phyloP scores from a whole-genome alignment of 768 basidiomycete species.

The Rhizopogon roseolus region DNA sequence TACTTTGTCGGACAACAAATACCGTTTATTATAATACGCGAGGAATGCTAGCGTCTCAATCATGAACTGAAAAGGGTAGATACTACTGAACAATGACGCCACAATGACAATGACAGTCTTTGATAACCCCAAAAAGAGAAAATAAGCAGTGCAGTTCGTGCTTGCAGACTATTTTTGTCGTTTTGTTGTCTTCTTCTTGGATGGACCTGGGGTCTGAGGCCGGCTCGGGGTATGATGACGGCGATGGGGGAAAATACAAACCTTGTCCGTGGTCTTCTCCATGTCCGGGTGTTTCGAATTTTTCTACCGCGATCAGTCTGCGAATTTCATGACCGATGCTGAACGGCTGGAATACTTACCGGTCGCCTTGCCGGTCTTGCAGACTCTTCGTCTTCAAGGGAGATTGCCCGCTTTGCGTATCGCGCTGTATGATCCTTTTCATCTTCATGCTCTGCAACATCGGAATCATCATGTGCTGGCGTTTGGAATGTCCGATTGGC shows the following conservation, averaged over 20 bases:
- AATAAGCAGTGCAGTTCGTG: neutral
- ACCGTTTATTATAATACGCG: neutral
- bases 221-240: slow-evolving; percentile 4
- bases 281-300: slow-evolving; percentile 11
- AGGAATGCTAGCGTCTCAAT: neutral
- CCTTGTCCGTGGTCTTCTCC: slow-evolving; percentile 18
- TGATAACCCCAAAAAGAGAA: neutral
- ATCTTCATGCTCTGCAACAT: slow-evolving; percentile 20
- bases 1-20: neutral
- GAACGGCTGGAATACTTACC: slow-evolving; percentile 10
- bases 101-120: too few species aligned
- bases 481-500: slow-evolving; percentile 16
- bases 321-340: neutral
- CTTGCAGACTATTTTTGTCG: slow-evolving; percentile 12
- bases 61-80: neutral
- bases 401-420: slow-evolving; percentile 15
- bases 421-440: slow-evolving; percentile 17
- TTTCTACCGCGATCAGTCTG: slow-evolving; percentile 12
- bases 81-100: neutral
- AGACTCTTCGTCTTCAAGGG: slow-evolving; percentile 10
- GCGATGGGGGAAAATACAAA: slow-evolving; percentile 5
- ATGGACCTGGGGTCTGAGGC: slow-evolving; percentile 1
- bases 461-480: slow-evolving; percentile 22
- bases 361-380: slow-evolving; percentile 22
- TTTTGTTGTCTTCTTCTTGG: slow-evolving; percentile 18